These are phyloP conservation scores for Blastocystis sp. DNA, from an alignment of 352 stramenopile species.

Conservation along the genomic window DNA sequence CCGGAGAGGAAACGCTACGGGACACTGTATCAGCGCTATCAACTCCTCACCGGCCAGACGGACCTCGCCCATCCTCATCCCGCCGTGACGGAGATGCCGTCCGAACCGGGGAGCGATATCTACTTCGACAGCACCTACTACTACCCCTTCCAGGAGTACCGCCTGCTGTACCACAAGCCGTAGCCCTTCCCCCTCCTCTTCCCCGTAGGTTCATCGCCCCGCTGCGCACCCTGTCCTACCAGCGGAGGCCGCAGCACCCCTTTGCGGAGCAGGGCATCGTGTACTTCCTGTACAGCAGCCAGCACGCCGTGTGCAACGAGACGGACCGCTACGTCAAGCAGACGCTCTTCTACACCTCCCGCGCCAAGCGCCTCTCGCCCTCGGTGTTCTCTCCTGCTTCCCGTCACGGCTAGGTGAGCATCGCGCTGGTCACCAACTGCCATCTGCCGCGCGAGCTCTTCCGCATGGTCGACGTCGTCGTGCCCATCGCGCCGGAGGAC, in stretches of 20 bases:
- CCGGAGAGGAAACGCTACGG: no score
- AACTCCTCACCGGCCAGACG: no score
- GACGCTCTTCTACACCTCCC: not conserved
- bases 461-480: not conserved
- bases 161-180: not conserved
- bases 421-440: constrained; percentile 24
- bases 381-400: not conserved
- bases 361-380: not conserved
- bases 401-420: not conserved
- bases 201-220: not conserved
- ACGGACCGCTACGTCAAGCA: not conserved
- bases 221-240: not conserved
- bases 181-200: not conserved
- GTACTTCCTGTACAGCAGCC: not conserved
- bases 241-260: not conserved
- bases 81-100: no score
- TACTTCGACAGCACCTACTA: constrained; percentile 1
- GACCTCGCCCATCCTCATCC: no score
- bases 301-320: not conserved
- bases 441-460: not conserved
- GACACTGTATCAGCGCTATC: no score
- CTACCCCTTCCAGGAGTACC: constrained; percentile 22
- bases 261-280: constrained; percentile 13
- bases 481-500: not conserved
- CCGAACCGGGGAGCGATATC: no score